phyloP scores from a whole-genome alignment of 2,329 filamentous ascomycete species.

The Aquanectria penicillioides region DNA sequence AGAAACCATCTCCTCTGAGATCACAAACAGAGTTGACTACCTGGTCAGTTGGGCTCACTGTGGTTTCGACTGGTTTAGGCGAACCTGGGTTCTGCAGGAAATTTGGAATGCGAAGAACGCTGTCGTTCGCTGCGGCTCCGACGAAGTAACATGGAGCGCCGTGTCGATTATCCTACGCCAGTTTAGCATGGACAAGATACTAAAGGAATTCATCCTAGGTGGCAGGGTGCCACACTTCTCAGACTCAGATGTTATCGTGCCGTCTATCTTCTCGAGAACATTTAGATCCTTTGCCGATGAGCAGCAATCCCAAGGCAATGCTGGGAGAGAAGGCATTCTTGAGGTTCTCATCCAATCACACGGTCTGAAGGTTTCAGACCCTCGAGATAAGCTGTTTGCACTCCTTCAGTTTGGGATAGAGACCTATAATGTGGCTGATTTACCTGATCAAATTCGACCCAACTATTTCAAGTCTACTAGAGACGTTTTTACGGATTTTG shows the following conservation, averaged over 20 bases:
- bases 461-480: background rate
- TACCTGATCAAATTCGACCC: background rate
- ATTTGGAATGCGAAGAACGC: background rate
- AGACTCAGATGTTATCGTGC: background rate
- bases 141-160: background rate
- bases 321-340: background rate
- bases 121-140: background rate
- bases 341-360: constrained; percentile 1
- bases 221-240: background rate
- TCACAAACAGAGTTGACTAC: background rate
- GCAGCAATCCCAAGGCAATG: background rate
- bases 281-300: background rate
- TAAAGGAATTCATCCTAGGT: background rate
- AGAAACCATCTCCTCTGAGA: background rate
- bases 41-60: background rate
- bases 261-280: background rate
- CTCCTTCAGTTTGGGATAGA: background rate
- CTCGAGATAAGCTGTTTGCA: constrained; percentile 2
- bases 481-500: background rate
- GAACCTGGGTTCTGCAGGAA: background rate
- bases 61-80: background rate
- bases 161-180: background rate
- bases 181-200: background rate
- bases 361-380: constrained; percentile 2
- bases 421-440: background rate